A percentile compares a stretch with the other conserved stretches of the same genome.
Conservation (phyloP, 2,329 filamentous ascomycete species). For the Epichloe baconii region DNA sequence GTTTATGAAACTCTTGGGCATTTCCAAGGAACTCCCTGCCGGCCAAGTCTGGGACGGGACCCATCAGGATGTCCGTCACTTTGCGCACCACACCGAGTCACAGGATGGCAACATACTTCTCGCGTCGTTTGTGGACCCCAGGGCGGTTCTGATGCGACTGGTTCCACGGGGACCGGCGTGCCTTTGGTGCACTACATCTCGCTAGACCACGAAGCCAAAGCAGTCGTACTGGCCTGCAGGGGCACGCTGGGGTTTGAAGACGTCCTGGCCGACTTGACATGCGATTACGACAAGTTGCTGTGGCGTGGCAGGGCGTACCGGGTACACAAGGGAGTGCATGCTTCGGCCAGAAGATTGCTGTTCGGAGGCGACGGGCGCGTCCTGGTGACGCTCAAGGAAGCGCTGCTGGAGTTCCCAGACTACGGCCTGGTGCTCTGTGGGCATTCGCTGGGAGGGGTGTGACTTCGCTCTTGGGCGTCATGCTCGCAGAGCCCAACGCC, state of each 20-base stretch:
- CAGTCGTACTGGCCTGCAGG: conserved; percentile 59
- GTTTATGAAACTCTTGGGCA: conserved; percentile 50
- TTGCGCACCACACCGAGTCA: conserved; percentile 48
- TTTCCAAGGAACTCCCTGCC: conserved; percentile 36
- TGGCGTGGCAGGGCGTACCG: conserved; percentile 54
- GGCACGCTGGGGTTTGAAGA: conserved; percentile 64
- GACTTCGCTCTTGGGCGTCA: conserved; percentile 55
- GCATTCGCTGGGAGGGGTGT: conserved; percentile 60
- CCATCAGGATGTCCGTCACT: conserved; percentile 49
- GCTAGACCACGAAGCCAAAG: conserved; percentile 57
- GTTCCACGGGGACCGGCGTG: conserved; percentile 51
- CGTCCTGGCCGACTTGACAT: conserved; percentile 60
- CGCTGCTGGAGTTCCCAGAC: conserved; percentile 51
- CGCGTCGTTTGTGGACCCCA: conserved; percentile 57
- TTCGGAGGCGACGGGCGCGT: conserved; percentile 56
- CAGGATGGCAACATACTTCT: conserved; percentile 47
- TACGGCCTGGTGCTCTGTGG: conserved; percentile 60
- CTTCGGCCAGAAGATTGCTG: conserved; percentile 53
- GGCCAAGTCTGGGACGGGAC: conserved; percentile 31
- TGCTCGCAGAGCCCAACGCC: conserved; percentile 51
- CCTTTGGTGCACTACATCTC: conserved; percentile 63
- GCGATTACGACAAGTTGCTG: conserved; percentile 53
- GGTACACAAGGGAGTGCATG: conserved; percentile 63
- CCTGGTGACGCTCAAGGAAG: conserved; percentile 50
- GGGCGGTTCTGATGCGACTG: conserved; percentile 51